A percentile compares a stretch with the other conserved stretches of the same genome.
These are phyloP conservation scores for Aspergillus eucalypticola DNA, from an alignment of 2,329 filamentous ascomycete species.

Conservation along the genomic window DNA sequence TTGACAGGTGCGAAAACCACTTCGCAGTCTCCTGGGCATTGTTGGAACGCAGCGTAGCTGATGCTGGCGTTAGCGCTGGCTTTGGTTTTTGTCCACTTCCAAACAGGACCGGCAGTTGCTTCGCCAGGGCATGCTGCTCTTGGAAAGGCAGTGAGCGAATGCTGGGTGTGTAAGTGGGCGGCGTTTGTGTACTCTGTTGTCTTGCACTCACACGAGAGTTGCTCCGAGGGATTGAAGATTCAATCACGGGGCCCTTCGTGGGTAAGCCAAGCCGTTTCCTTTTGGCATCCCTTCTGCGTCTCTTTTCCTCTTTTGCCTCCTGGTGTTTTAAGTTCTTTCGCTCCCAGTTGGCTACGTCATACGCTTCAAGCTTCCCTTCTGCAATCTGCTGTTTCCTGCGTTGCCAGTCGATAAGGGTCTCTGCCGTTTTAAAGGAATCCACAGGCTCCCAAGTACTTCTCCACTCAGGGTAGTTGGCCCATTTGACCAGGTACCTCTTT, in stretches of 20 bases:
- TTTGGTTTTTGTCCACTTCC: slow-evolving; percentile 10
- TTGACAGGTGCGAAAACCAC: slow-evolving; percentile 27
- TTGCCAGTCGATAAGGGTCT: slow-evolving; percentile 46
- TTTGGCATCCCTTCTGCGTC: slow-evolving; percentile 31
- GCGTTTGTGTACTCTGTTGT: background rate
- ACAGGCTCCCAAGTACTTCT: slow-evolving; percentile 58
- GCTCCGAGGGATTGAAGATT: background rate
- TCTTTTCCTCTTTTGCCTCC: slow-evolving; percentile 25
- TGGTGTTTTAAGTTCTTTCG: slow-evolving; percentile 24
- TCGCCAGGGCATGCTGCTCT: background rate
- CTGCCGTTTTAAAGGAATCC: slow-evolving; percentile 40
- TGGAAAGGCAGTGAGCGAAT: background rate
- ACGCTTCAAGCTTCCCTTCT: slow-evolving; percentile 30
- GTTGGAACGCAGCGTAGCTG: slow-evolving; percentile 8
- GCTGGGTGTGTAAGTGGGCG: background rate
- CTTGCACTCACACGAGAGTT: background rate
- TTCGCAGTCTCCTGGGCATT: slow-evolving; percentile 7
- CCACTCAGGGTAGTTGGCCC: slow-evolving; percentile 61
- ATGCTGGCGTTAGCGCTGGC: background rate
- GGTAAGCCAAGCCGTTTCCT: slow-evolving; percentile 25
- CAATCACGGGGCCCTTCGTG: too few species aligned
- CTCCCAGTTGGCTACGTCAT: slow-evolving; percentile 38
- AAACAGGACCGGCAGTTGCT: slow-evolving; percentile 20
- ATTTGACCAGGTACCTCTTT: slow-evolving; percentile 61
- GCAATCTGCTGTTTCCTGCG: slow-evolving; percentile 34